Percentiles rank a stretch among this genome's conserved stretches.
Evolutionary conservation across 805 yeast species (phyloP).

Genomic region (Pichia sporocuriosa): DNA sequence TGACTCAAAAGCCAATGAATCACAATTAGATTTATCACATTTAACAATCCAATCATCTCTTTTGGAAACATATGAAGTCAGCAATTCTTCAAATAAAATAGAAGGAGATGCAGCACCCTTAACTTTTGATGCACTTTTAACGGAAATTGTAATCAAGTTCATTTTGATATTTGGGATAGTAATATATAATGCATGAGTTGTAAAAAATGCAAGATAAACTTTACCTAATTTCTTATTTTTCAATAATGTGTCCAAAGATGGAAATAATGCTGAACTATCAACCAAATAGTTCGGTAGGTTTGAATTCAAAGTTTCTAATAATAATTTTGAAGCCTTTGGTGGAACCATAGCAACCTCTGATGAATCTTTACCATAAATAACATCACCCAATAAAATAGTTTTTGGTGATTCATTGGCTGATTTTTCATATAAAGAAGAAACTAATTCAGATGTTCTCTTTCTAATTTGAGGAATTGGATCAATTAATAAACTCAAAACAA

Average conservation of each 20-base stretch:
- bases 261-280: conserved; percentile 43
- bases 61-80: conserved; percentile 39
- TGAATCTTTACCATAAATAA: conserved; percentile 48
- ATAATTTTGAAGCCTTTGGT: conserved; percentile 53
- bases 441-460: conserved; percentile 32
- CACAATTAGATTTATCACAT: conserved; percentile 43
- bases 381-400: conserved; percentile 41
- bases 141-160: conserved; percentile 40
- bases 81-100: conserved; percentile 38
- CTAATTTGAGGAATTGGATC: conserved; percentile 49
- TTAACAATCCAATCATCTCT: conserved; percentile 39
- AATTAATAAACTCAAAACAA: conserved; percentile 45
- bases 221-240: conserved; percentile 52
- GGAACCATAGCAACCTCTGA: conserved; percentile 50
- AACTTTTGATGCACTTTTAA: conserved; percentile 32
- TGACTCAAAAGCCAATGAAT: conserved; percentile 49
- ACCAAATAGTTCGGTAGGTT: conserved; percentile 37
- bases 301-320: conserved; percentile 36
- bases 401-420: conserved; percentile 27
- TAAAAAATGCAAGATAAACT: conserved; percentile 54
- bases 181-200: conserved; percentile 54
- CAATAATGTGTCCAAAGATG: conserved; percentile 29
- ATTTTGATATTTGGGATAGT: conserved; percentile 52
- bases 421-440: conserved; percentile 30
- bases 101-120: conserved; percentile 42